These are phyloP conservation scores for Phylloporus scabripes DNA, from an alignment of 768 basidiomycete species.

Conservation along the genomic window DNA sequence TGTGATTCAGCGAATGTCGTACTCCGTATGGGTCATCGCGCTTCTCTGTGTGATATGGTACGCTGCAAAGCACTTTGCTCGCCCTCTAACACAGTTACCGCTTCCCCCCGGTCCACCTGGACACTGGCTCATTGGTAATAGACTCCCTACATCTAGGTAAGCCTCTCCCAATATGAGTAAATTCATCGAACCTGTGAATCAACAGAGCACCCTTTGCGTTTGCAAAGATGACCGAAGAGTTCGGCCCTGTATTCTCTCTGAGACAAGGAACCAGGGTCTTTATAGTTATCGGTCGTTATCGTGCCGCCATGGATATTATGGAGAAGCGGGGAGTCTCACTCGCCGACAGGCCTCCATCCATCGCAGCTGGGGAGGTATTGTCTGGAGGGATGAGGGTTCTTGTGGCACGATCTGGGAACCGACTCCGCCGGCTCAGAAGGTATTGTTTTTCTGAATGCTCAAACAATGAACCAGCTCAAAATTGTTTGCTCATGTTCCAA, in stretches of 20 bases:
- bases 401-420: conserved; percentile 22
- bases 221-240: conserved; percentile 52
- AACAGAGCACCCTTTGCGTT: conserved; percentile 28
- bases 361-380: conserved; percentile 33
- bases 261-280: conserved; percentile 36
- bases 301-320: conserved; percentile 37
- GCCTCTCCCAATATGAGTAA: no score
- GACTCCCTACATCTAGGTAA: conserved; percentile 8
- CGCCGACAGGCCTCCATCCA: conserved; percentile 32
- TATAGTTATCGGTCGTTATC: conserved; percentile 23
- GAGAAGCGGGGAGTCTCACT: conserved; percentile 34
- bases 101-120: conserved; percentile 14
- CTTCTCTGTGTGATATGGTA: conserved; percentile 1
- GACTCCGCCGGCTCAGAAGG: conserved; percentile 28
- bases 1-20: background rate
- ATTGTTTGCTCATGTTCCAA: background rate
- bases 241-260: conserved; percentile 55
- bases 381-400: conserved; percentile 32
- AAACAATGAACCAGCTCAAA: background rate
- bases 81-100: background rate
- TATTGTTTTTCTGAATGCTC: background rate
- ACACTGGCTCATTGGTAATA: conserved; percentile 15
- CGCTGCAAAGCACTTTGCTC: background rate
- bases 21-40: background rate
- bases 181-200: background rate